Conservation (phyloP, 106 monocot genomes). For the Acorus gramineus region DNA sequence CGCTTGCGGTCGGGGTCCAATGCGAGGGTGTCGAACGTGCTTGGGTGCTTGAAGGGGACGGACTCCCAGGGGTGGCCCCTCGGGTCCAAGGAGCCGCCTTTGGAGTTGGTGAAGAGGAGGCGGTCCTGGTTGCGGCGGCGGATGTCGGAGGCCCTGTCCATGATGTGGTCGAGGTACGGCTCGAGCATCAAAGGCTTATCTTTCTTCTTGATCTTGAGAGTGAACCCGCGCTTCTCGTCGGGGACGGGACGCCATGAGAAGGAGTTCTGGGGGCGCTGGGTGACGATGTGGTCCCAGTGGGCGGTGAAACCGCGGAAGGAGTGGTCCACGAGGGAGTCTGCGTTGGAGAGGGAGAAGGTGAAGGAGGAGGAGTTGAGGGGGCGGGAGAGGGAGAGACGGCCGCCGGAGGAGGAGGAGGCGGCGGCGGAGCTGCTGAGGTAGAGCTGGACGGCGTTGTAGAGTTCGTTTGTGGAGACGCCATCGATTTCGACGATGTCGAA, state of each 20-base stretch:
- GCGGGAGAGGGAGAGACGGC: conserved; percentile 53
- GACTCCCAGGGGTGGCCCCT: conserved; percentile 72
- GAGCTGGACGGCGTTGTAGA: conserved; percentile 79
- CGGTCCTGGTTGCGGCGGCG: conserved; percentile 59
- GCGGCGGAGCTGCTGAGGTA: conserved; percentile 64
- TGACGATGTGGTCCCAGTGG: conserved; percentile 77
- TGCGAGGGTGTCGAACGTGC: conserved; percentile 84
- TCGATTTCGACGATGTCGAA: conserved; percentile 79
- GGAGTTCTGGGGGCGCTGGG: conserved; percentile 38
- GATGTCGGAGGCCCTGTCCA: conserved; percentile 46
- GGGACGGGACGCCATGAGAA: conserved; percentile 82
- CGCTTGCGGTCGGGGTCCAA: conserved; percentile 52
- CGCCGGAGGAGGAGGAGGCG: conserved; percentile 36
- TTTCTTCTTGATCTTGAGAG: conserved; percentile 44
- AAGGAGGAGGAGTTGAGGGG: conserved; percentile 68
- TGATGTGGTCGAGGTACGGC: conserved; percentile 76
- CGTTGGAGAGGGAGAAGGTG: conserved; percentile 69
- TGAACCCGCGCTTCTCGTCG: conserved; percentile 77
- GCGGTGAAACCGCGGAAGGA: conserved; percentile 38
- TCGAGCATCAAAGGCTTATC: conserved; percentile 38
- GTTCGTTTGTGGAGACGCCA: conserved; percentile 84
- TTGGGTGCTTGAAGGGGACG: conserved; percentile 90
- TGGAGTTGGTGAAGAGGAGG: conserved; percentile 59
- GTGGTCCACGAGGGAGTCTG: conserved; percentile 59
- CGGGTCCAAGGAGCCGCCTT: conserved; percentile 42